Conservation (phyloP, 2,329 filamentous ascomycete genomes). For the Fusarium dlaminii region DNA sequence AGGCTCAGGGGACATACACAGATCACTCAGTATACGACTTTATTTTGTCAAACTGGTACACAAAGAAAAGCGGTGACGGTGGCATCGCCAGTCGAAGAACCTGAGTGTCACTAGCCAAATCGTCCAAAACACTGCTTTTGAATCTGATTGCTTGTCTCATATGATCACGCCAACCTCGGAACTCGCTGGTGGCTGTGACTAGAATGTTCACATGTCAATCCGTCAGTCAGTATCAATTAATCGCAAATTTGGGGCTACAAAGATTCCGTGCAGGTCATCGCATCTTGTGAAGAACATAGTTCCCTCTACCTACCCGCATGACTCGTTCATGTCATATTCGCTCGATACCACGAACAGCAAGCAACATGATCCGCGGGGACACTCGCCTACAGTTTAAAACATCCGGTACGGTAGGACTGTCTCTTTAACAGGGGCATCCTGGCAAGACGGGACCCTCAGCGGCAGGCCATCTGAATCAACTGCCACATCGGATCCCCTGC, state of each 20-base stretch:
- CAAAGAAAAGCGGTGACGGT: conserved; percentile 31
- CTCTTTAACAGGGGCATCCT: conserved; percentile 33
- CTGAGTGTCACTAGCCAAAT: background rate
- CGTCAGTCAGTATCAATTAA: background rate
- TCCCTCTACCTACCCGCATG: conserved; percentile 11
- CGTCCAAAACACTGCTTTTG: background rate
- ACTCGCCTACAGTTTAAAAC: conserved; percentile 35
- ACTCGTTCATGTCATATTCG: conserved; percentile 11
- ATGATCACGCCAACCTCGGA: background rate
- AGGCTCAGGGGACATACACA: conserved; percentile 1
- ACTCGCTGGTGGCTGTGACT: background rate
- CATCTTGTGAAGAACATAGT: conserved; percentile 2
- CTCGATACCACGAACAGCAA: conserved; percentile 11
- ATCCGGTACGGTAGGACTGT: conserved; percentile 26
- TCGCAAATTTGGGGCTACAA: conserved; percentile 9
- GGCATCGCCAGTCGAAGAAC: background rate
- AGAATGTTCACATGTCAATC: background rate
- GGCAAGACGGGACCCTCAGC: conserved; percentile 30
- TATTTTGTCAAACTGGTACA: conserved; percentile 36
- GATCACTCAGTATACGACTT: conserved; percentile 13
- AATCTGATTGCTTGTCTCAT: background rate
- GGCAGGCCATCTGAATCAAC: conserved; percentile 36
- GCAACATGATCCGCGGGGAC: conserved; percentile 15
- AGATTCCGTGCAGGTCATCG: conserved; percentile 19
- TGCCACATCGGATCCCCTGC: conserved; percentile 40